Base-by-base conservation (phyloP, 768 basidiomycete species). In the Lentinus brumalis region DNA sequence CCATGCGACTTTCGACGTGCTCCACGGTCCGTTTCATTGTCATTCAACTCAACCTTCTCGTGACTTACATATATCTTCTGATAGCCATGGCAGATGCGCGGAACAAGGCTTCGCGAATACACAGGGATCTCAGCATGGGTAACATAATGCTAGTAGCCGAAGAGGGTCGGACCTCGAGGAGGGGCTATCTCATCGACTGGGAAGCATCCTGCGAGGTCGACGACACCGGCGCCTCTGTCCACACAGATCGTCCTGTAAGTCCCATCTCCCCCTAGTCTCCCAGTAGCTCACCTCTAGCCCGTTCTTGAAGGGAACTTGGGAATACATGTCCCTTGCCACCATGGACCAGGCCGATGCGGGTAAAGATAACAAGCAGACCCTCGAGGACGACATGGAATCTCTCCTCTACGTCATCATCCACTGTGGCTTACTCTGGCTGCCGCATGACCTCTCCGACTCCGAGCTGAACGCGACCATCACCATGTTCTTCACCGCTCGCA, bases 311-410 rank as follows among this genome's bases (percentile, higher is more conserved):
- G 57, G 62, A 14, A 63, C 62, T 11, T 56, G 57, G 57, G 15
- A 35, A 1, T 63, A 55, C 31, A 55, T 63, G 53, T 59, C 62
- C 1, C 11, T 45, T 4, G 47, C 47, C 1, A 47, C 59, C 35
- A 18, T 61, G 9, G 11, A 38, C 15, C 10, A 16, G 4, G 21
- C 2, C 14, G 35, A 11, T 11, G 35, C 11, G 3, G 11, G 31
- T 0, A 15, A 5, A 6, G 10, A 40, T 16, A 9, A 5, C 26
- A 38, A 12, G 38, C 62, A 59, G 4, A 59, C 53, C 12, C 44
- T 63, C 42, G 31, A 52, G 9, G 62, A 63, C 49, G 62, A 63
- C 42, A 59, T 63, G 54, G 62, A 63, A 29, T 40, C 58, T 0
- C 44, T 63, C 3, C 16, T 63, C 35, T 55, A 60, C 21, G 57